Percentiles rank a stretch among this genome's conserved stretches.
phyloP scores from a whole-genome alignment of 1,139 yeast species.

The Diutina mesorugosa region DNA sequence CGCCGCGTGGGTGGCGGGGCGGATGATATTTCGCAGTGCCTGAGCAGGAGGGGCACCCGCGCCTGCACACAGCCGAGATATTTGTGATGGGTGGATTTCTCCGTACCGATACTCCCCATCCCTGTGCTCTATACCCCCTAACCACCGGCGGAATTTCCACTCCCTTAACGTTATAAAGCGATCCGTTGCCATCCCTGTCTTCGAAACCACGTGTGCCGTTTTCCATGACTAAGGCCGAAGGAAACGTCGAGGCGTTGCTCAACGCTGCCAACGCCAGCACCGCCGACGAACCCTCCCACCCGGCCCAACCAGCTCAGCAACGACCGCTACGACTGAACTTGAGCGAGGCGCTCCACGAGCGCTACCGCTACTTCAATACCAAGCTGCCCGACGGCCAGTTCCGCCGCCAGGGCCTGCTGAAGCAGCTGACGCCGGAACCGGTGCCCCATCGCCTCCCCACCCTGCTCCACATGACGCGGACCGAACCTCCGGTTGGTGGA shows the following conservation, averaged over 20 bases:
- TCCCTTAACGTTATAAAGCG: neutral
- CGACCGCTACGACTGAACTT: slow-evolving; percentile 1
- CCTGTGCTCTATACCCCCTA: too few species aligned
- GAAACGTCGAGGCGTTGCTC: slow-evolving; percentile 1
- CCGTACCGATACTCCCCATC: neutral
- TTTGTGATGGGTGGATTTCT: neutral
- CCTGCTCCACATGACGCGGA: neutral
- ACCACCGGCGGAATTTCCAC: neutral
- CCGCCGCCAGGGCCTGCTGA: neutral
- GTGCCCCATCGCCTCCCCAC: neutral
- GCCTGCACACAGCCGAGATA: neutral
- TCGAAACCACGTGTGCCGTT: neutral
- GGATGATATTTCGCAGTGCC: neutral
- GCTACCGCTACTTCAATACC: neutral
- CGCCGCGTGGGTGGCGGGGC: neutral
- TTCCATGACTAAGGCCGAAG: slow-evolving; percentile 1
- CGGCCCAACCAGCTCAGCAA: neutral
- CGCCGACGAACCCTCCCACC: neutral
- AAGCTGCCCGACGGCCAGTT: neutral
- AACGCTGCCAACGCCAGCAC: neutral
- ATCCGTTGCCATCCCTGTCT: too few species aligned
- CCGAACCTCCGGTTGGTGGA: neutral
- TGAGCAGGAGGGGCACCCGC: neutral
- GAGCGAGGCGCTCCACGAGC: neutral
- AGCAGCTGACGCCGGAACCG: neutral